Evolutionary conservation across 306 rosid species (phyloP).

Genomic region (Cicer bijugum): DNA sequence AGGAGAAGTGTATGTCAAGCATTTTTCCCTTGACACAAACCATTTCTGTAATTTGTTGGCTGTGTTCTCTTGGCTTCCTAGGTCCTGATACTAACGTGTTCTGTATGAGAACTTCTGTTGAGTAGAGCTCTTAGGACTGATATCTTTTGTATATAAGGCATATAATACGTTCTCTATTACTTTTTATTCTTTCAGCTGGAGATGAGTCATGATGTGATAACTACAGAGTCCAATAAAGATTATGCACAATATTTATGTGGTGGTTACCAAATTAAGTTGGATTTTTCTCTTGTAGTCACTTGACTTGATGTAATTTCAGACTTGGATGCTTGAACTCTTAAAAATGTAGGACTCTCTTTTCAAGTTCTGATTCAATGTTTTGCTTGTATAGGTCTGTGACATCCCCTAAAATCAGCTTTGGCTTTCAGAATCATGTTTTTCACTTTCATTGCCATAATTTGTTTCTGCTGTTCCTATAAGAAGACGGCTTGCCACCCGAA

Average conservation of each 20-base stretch:
- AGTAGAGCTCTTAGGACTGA: not conserved
- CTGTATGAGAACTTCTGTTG: not conserved
- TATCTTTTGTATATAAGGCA: slow-evolving; percentile 24
- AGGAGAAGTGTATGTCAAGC: not conserved
- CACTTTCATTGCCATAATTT: slow-evolving; percentile 37
- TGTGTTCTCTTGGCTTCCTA: not conserved
- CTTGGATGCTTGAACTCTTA: slow-evolving; percentile 15
- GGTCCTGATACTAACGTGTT: slow-evolving; percentile 1
- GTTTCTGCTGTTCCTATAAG: not conserved
- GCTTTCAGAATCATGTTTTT: slow-evolving; percentile 41
- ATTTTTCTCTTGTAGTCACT: not conserved
- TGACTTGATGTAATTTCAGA: slow-evolving; percentile 10
- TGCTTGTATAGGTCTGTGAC: slow-evolving; percentile 60
- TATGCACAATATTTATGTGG: slow-evolving; percentile 30
- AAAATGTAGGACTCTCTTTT: slow-evolving; percentile 11
- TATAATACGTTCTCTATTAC: not conserved
- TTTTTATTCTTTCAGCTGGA: slow-evolving; percentile 33
- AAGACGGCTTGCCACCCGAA: slow-evolving; percentile 38
- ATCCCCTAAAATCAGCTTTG: slow-evolving; percentile 44
- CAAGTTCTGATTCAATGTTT: slow-evolving; percentile 51
- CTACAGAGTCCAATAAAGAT: slow-evolving; percentile 31
- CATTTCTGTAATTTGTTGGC: not conserved
- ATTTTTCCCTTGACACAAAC: not conserved
- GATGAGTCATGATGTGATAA: slow-evolving; percentile 44
- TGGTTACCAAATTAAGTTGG: slow-evolving; percentile 33